phyloP scores from a whole-genome alignment of 1,284 basidiomycete genomes.

The Chiua sp. region DNA sequence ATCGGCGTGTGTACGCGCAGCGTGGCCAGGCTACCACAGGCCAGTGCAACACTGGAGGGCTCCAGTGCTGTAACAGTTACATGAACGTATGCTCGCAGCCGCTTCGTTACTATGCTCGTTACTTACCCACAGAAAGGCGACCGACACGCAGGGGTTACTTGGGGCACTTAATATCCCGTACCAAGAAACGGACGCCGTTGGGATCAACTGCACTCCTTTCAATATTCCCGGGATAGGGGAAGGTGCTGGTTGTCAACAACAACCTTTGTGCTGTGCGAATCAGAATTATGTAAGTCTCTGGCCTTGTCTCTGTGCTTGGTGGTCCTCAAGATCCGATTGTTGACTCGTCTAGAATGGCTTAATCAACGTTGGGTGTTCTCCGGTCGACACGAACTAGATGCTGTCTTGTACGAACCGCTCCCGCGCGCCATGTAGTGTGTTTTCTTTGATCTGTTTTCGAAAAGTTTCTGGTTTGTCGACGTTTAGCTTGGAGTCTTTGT shows the following conservation, averaged over 20 bases:
- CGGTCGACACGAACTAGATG: slow-evolving; percentile 24
- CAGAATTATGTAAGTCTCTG: slow-evolving; percentile 18
- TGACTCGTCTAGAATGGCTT: slow-evolving; percentile 17
- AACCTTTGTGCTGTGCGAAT: slow-evolving; percentile 30
- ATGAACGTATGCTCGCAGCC: slow-evolving; percentile 19
- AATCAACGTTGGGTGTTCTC: slow-evolving; percentile 33
- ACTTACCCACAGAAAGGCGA: slow-evolving; percentile 10
- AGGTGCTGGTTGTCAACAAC: slow-evolving; percentile 22
- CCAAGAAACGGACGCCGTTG: slow-evolving; percentile 24
- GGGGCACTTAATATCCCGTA: slow-evolving; percentile 19
- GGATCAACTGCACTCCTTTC: slow-evolving; percentile 31
- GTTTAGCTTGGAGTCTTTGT: neutral
- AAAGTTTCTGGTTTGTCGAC: slow-evolving; percentile 1
- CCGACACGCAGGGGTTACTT: slow-evolving; percentile 13
- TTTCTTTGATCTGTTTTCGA: slow-evolving; percentile 1
- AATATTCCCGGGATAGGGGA: slow-evolving; percentile 27
- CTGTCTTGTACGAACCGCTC: slow-evolving; percentile 4
- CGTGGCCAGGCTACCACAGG: neutral
- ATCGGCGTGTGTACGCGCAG: slow-evolving; percentile 18
- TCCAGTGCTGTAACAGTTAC: slow-evolving; percentile 25
- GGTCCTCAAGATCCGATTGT: neutral
- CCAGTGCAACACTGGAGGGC: slow-evolving; percentile 21
- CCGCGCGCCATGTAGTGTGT: slow-evolving; percentile 9
- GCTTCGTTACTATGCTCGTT: neutral
- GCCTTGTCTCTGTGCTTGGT: neutral